Conservation (phyloP, 306 rosid genomes). For the Mimosa bimucronata region DNA sequence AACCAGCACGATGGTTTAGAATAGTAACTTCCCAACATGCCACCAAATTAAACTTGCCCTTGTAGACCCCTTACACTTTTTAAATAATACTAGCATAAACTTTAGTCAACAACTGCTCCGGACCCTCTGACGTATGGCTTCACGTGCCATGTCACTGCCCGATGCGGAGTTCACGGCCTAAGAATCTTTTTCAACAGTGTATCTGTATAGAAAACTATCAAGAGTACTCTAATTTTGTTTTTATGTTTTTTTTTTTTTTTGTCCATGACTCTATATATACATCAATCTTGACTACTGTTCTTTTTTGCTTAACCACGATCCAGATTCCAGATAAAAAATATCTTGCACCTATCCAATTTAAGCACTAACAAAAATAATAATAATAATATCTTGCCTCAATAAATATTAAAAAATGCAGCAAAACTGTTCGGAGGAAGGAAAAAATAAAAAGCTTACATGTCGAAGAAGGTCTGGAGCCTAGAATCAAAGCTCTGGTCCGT, state of each 20-base stretch:
- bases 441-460: constrained; percentile 58
- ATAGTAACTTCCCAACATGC: background rate
- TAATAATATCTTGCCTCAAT: background rate
- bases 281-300: background rate
- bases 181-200: background rate
- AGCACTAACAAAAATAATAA: no score
- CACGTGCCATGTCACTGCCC: background rate
- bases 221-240: background rate
- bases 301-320: background rate
- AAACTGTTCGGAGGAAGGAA: background rate
- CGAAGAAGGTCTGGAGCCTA: constrained; percentile 89
- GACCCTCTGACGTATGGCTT: background rate
- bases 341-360: background rate
- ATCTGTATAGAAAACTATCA: background rate
- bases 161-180: background rate
- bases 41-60: background rate
- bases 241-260: no score
- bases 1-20: background rate
- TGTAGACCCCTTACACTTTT: no score
- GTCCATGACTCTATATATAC: background rate
- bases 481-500: constrained; percentile 83
- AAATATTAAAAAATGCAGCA: background rate
- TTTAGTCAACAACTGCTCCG: background rate
- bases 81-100: no score
- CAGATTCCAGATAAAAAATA: background rate